Evolutionary conservation across 2,329 filamentous ascomycete genomes (phyloP).

Genomic region (Trichoderma sp.): DNA sequence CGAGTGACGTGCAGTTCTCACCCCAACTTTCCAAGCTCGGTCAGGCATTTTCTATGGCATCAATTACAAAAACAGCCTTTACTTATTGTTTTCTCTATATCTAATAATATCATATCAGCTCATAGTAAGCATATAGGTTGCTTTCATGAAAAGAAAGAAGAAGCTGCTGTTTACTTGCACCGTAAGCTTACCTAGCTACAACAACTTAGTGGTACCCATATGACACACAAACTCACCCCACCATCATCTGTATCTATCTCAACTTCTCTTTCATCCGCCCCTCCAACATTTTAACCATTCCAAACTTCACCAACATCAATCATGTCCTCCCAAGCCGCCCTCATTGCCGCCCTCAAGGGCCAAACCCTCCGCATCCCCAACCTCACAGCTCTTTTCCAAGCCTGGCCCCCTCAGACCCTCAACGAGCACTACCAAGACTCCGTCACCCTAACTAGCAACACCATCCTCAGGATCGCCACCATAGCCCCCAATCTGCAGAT

Average conservation of each 20-base stretch:
- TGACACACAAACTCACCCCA: background rate
- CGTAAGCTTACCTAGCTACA: background rate
- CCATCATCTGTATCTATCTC: background rate
- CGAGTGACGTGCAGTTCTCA: background rate
- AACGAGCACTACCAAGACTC: constrained; percentile 28
- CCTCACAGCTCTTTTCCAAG: constrained; percentile 26
- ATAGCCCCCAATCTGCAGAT: constrained; percentile 29
- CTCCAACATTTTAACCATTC: background rate
- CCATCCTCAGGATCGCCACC: constrained; percentile 34
- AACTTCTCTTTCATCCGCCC: background rate
- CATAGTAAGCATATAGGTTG: background rate
- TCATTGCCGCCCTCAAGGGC: constrained; percentile 29
- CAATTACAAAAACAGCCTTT: background rate
- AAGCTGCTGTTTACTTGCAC: background rate
- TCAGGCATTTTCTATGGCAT: background rate
- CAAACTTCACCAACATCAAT: background rate
- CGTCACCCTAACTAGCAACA: constrained; percentile 24
- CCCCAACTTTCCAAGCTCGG: background rate
- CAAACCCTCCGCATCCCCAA: constrained; percentile 31
- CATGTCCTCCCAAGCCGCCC: constrained; percentile 22
- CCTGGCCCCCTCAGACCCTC: constrained; percentile 28
- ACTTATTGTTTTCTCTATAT: background rate
- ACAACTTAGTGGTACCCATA: no score
- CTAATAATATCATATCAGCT: background rate
- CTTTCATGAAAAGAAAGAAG: background rate